These are phyloP conservation scores for Hippophae tibetana DNA, from an alignment of 306 rosid genomes.

Conservation along the genomic window DNA sequence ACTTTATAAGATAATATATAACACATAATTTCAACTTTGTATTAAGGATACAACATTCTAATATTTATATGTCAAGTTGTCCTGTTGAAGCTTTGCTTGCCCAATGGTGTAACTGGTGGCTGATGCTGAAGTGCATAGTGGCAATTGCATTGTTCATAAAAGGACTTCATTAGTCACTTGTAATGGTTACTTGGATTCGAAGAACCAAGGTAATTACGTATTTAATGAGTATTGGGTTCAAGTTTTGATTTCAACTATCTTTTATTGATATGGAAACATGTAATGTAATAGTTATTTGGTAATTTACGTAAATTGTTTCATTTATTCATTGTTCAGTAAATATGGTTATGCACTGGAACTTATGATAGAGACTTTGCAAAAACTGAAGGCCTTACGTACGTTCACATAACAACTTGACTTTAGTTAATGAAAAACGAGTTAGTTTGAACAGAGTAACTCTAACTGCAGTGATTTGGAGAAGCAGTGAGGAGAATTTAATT, in stretches of 20 bases:
- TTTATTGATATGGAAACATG: not conserved
- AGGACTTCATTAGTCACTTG: conserved; percentile 26
- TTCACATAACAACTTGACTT: not conserved
- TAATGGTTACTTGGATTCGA: conserved; percentile 43
- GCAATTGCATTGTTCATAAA: conserved; percentile 20
- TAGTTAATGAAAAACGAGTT: not conserved
- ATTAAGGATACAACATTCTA: too few relatives aligned
- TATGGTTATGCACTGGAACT: not conserved
- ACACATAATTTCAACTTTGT: too few relatives aligned
- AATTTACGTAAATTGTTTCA: not conserved
- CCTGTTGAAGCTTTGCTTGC: conserved; percentile 17
- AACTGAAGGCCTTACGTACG: not conserved
- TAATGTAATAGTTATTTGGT: not conserved
- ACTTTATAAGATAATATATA: too few relatives aligned
- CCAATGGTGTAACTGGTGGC: conserved; percentile 35
- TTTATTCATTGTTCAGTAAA: not conserved
- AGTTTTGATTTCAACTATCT: conserved; percentile 1
- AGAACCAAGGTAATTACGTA: conserved; percentile 28
- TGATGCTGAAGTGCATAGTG: conserved; percentile 17
- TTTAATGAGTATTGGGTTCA: conserved; percentile 40
- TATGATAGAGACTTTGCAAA: not conserved
- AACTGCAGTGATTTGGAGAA: too few relatives aligned
- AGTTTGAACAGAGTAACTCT: too few relatives aligned
- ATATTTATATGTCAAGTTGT: conserved; percentile 7
- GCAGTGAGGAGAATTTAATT: too few relatives aligned